These are phyloP conservation scores for Colletotrichum liaoningense DNA, from an alignment of 2,329 filamentous ascomycete genomes.

Conservation along the genomic window DNA sequence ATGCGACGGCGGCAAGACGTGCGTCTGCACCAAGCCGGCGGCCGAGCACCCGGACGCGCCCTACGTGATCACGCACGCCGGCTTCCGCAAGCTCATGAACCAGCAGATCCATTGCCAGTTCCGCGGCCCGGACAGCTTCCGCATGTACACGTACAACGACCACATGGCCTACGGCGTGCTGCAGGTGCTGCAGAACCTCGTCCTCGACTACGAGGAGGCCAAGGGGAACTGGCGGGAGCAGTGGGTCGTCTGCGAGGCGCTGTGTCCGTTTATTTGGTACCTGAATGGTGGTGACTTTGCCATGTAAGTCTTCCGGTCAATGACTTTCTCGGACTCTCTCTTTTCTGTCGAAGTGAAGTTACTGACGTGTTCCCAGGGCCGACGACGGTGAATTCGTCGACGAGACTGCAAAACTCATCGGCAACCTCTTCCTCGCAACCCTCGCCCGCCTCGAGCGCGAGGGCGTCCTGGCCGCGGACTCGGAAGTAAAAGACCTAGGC, in stretches of 20 bases:
- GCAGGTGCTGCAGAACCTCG: conserved; percentile 55
- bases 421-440: conserved; percentile 52
- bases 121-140: conserved; percentile 50
- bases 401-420: conserved; percentile 41
- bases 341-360: background rate
- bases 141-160: conserved; percentile 57
- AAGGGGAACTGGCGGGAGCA: conserved; percentile 48
- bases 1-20: conserved; percentile 37
- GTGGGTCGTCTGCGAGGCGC: conserved; percentile 54
- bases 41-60: conserved; percentile 35
- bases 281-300: conserved; percentile 23
- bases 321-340: too few species aligned
- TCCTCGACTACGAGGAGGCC: conserved; percentile 52
- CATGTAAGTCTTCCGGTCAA: background rate
- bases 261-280: conserved; percentile 44
- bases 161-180: conserved; percentile 51
- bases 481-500: conserved; percentile 50
- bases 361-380: conserved; percentile 11
- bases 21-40: conserved; percentile 31
- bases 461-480: conserved; percentile 45
- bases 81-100: conserved; percentile 23
- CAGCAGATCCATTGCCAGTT: conserved; percentile 17
- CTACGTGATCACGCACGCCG: conserved; percentile 31
- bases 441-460: conserved; percentile 49
- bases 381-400: conserved; percentile 38